Evolutionary conservation across 352 stramenopile genomes (phyloP).

Genomic region (Blastocystis sp.): DNA sequence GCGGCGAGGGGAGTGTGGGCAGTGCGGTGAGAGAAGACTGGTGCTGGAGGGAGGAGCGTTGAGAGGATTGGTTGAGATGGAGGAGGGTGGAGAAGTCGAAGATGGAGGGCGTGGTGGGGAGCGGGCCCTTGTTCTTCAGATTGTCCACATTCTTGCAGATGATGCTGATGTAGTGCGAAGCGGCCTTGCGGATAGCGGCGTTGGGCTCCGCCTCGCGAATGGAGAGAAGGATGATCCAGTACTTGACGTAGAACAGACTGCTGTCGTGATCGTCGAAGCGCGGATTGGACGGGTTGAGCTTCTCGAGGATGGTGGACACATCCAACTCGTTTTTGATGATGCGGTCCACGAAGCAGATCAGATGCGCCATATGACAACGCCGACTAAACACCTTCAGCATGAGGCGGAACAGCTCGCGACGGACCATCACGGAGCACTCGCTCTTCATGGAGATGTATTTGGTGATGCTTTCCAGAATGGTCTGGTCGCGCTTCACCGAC

Average conservation of each 20-base stretch:
- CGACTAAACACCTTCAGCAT: constrained; percentile 61
- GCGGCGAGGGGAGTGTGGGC: not conserved
- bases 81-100: constrained; percentile 44
- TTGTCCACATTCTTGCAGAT: constrained; percentile 66
- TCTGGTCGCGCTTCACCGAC: constrained; percentile 21
- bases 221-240: constrained; percentile 63
- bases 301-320: constrained; percentile 4
- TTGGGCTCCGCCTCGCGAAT: constrained; percentile 46
- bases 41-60: not conserved
- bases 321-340: constrained; percentile 58
- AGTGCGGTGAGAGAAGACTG: not conserved
- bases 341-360: constrained; percentile 64
- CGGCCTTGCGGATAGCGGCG: constrained; percentile 50
- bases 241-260: constrained; percentile 58
- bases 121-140: constrained; percentile 8
- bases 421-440: constrained; percentile 38
- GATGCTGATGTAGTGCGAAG: constrained; percentile 43
- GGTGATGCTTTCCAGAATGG: constrained; percentile 13
- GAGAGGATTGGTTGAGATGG: not conserved
- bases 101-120: constrained; percentile 40
- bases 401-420: constrained; percentile 35
- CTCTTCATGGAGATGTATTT: constrained; percentile 44
- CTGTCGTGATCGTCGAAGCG: not conserved
- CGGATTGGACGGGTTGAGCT: not conserved
- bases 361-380: constrained; percentile 37